Base-by-base conservation (phyloP, 805 yeast species). In the Nakazawaea pomicola region DNA sequence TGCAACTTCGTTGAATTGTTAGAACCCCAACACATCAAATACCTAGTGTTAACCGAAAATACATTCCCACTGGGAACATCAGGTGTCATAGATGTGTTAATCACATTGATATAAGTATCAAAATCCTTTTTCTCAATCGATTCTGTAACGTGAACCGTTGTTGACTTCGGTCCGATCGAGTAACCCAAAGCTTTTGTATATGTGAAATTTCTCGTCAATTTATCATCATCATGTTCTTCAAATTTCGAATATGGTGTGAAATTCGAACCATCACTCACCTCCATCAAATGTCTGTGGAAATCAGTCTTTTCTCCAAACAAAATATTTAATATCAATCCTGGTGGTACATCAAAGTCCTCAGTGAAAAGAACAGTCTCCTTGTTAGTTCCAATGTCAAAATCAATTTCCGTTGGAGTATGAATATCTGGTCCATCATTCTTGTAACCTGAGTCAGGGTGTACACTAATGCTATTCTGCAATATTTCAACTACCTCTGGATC, bases 21-120 rank as follows among this genome's bases (percentile, higher is more conserved):
- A 7, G 65, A 68, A 0, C 70, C 88, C 98, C 99, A 93, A 3
- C 82, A 70, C 41, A 88, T 61, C 33, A 80, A 65, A 52, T 79
- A 84, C 46, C 84, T 69, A 0, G 96, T 86, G 47, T 78, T 71
- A 1, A 89, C 89, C 24, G 74, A 68, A 58, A 93, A 93, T 1
- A 85, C 73, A 32, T 72, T 72, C 4, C 99, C 99, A 52, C 90
- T 83, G 0, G 99, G 99, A 12, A 93, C 98, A 55, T 88, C 93
- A 0, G 99, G 99, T 0, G 99, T 90, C 30, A 64, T 67, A 0
- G 91, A 78, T 2, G 75, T 67, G 31, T 80, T 77, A 2, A 78
- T 62, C 2, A 88, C 78, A 44, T 78, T 72, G 25, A 87, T 74
- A 48, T 71, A 71, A 14, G 68, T 66, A 4, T 72, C 64, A 38